Conservation (phyloP, 768 basidiomycete species). For the Mrakia gelida region DNA sequence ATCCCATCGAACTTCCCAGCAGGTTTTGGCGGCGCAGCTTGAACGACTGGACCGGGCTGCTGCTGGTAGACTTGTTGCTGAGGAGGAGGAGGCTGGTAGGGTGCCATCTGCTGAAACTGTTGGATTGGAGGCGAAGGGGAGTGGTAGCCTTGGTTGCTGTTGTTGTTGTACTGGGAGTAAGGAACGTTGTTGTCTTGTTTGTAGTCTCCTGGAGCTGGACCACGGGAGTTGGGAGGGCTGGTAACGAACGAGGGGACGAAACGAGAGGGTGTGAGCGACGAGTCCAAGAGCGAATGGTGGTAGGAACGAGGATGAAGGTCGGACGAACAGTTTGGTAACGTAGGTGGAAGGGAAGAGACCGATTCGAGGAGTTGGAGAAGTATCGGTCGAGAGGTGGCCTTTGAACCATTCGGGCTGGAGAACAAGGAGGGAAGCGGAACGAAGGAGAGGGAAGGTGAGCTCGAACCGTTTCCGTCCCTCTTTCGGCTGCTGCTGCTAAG, state of each 20-base stretch:
- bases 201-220: not conserved
- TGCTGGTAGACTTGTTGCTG: conserved; percentile 15
- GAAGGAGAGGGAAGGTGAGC: not conserved
- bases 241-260: not conserved
- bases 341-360: conserved; percentile 26
- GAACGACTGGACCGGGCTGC: not conserved
- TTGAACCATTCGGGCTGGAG: conserved; percentile 25
- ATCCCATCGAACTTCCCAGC: conserved; percentile 17
- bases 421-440: too few relatives aligned
- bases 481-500: not conserved
- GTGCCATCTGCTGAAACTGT: conserved; percentile 6
- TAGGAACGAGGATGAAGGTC: not conserved
- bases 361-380: conserved; percentile 2
- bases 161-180: not conserved
- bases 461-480: not conserved
- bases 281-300: not conserved
- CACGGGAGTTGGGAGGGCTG: not conserved
- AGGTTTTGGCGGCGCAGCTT: not conserved
- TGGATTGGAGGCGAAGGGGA: not conserved
- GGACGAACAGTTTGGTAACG: conserved; percentile 23
- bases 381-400: conserved; percentile 10
- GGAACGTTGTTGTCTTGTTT: not conserved
- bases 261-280: not conserved
- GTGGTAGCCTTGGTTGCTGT: conserved; percentile 1
- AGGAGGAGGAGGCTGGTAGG: not conserved